Percentiles rank a stretch among this genome's conserved stretches.
Conservation (phyloP, 228 moss, liverwort and hornwort genomes). For the Sphagnum magellanicum region DNA sequence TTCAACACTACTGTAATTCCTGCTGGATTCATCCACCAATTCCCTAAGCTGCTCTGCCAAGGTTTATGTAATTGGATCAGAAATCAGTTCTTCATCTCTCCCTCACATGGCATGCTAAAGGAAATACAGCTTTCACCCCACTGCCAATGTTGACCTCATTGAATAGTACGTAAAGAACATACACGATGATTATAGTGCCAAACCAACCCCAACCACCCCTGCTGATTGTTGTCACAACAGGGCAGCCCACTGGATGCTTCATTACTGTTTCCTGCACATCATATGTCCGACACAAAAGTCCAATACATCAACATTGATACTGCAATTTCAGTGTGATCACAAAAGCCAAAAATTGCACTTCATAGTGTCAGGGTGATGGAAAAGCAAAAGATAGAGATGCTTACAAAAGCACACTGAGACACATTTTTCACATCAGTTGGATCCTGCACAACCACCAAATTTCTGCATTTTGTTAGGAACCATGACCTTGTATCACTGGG, state of each 20-base stretch:
- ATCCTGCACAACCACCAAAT: slow-evolving; percentile 16
- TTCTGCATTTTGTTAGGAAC: neutral
- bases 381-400: neutral
- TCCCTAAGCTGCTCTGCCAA: too few relatives aligned
- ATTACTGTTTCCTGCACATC: slow-evolving; percentile 4
- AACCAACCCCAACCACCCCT: slow-evolving; percentile 91
- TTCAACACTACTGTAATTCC: too few relatives aligned
- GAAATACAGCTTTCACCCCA: too few relatives aligned
- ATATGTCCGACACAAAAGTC: neutral
- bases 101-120: too few relatives aligned
- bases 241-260: slow-evolving; percentile 76
- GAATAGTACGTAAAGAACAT: slow-evolving; percentile 15
- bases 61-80: too few relatives aligned
- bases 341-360: too few relatives aligned
- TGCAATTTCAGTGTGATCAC: too few relatives aligned
- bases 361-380: too few relatives aligned
- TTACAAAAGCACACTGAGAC: slow-evolving; percentile 36
- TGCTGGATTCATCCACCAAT: too few relatives aligned
- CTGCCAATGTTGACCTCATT: neutral
- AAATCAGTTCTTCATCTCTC: too few relatives aligned
- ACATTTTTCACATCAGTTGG: slow-evolving; percentile 16
- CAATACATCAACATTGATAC: neutral
- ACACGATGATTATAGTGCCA: slow-evolving; percentile 69
- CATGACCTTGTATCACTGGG: neutral
- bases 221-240: slow-evolving; percentile 61